Conservation (phyloP, 768 basidiomycete genomes). For the Boletus vermiculosoides region DNA sequence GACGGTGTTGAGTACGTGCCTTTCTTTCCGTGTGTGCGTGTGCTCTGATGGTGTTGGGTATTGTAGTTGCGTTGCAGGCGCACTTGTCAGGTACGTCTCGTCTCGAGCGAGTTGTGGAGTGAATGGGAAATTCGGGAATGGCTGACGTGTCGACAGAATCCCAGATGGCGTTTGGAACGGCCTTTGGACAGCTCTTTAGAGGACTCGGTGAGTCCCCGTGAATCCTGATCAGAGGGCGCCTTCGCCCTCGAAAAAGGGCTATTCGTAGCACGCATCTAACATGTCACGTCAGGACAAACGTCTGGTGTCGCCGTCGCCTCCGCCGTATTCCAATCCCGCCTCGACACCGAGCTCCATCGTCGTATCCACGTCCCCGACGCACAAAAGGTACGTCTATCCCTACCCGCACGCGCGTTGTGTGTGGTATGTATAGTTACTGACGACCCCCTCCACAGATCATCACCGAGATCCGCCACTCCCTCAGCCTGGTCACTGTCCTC, state of each 20-base stretch:
- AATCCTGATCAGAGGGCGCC: no score
- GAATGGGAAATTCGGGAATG: no score
- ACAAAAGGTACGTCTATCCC: constrained; percentile 1
- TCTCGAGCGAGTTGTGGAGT: no score
- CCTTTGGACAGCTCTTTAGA: constrained; percentile 25
- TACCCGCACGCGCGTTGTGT: no score
- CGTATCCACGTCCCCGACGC: constrained; percentile 16
- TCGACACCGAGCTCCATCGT: constrained; percentile 11
- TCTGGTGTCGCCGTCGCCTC: constrained; percentile 24
- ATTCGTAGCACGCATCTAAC: not conserved
- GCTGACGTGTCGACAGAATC: constrained; percentile 10
- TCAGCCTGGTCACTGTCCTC: constrained; percentile 13
- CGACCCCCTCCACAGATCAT: constrained; percentile 8
- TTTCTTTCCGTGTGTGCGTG: no score
- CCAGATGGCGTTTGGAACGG: constrained; percentile 24
- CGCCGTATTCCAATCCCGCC: constrained; percentile 22
- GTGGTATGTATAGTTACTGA: not conserved
- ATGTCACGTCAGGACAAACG: constrained; percentile 12
- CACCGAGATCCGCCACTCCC: constrained; percentile 16
- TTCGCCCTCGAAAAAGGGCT: no score
- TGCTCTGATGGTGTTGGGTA: not conserved
- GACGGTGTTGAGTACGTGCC: constrained; percentile 17
- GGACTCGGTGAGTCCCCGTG: constrained; percentile 20
- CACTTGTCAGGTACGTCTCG: constrained; percentile 1
- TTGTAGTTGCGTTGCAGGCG: constrained; percentile 5